phyloP scores from a whole-genome alignment of 2,329 filamentous ascomycete genomes.

The Emericellopsis atlantica region DNA sequence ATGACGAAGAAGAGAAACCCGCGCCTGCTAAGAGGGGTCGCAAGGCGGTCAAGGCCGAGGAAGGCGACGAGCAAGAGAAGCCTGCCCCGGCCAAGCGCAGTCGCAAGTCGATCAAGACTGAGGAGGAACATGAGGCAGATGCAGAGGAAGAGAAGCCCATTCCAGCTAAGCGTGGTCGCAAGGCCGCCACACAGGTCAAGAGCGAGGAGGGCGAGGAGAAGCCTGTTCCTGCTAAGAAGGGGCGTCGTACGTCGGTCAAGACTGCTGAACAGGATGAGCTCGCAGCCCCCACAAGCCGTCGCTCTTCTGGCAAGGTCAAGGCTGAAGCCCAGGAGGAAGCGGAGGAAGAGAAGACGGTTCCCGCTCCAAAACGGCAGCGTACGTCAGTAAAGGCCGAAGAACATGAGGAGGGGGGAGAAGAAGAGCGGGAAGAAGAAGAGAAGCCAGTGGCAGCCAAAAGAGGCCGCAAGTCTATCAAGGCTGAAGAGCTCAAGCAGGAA shows the following conservation, averaged over 20 bases:
- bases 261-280: not conserved
- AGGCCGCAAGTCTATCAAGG: conserved; percentile 3
- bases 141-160: not conserved
- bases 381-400: conserved; percentile 6
- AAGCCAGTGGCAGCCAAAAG: conserved; percentile 3
- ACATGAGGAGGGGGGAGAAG: no score
- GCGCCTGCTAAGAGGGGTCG: conserved; percentile 3
- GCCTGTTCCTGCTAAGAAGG: conserved; percentile 5
- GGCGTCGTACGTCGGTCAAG: conserved; percentile 7
- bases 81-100: conserved; percentile 1
- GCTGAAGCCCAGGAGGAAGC: conserved; percentile 5
- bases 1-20: not conserved
- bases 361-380: conserved; percentile 2
- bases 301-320: conserved; percentile 3
- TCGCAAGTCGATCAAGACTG: conserved; percentile 5
- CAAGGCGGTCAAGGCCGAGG: conserved; percentile 2
- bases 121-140: conserved; percentile 1
- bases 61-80: conserved; percentile 2
- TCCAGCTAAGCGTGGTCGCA: conserved; percentile 3
- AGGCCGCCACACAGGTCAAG: conserved; percentile 4
- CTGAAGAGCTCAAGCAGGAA: conserved; percentile 5
- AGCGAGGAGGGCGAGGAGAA: conserved; percentile 5
- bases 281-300: not conserved
- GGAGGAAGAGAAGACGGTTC: conserved; percentile 5
- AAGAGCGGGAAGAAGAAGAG: not conserved